Evolutionary conservation across 2,329 filamentous ascomycete genomes (phyloP).

Genomic region (Alternaria alternata): DNA sequence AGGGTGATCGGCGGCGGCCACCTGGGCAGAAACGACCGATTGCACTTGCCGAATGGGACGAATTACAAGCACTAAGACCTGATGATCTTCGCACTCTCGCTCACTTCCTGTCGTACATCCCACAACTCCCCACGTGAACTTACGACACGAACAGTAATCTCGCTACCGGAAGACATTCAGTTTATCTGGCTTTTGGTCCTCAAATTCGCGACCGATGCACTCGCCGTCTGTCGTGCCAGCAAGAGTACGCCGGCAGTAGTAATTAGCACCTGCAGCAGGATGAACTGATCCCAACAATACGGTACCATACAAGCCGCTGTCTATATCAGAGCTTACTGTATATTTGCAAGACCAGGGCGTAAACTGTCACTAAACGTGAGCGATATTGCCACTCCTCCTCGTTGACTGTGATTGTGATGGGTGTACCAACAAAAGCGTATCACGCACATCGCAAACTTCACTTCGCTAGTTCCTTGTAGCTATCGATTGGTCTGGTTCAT

Average conservation of each 20-base stretch:
- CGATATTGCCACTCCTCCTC: background rate
- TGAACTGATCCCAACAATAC: background rate
- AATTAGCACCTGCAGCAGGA: background rate
- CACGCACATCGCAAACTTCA: background rate
- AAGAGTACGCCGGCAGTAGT: constrained; percentile 1
- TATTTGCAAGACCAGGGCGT: background rate
- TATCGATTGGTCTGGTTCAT: background rate
- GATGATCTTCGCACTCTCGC: constrained; percentile 8
- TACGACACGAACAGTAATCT: background rate
- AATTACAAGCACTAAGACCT: constrained; percentile 1
- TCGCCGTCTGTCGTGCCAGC: constrained; percentile 2
- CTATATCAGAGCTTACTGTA: constrained; percentile 3
- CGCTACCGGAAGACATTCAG: background rate
- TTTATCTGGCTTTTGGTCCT: background rate
- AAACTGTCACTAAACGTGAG: background rate
- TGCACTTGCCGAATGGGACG: constrained; percentile 1
- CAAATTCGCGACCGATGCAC: background rate
- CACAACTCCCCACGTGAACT: background rate
- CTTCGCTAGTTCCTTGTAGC: background rate
- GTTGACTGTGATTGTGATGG: background rate
- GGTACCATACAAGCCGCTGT: background rate
- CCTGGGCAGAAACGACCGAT: background rate
- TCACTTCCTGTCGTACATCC: background rate
- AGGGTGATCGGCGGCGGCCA: background rate
- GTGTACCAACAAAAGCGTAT: background rate